These are phyloP conservation scores for Tetratostichococcus sp. DNA, from an alignment of 139 green algal genomes.

Conservation along the genomic window DNA sequence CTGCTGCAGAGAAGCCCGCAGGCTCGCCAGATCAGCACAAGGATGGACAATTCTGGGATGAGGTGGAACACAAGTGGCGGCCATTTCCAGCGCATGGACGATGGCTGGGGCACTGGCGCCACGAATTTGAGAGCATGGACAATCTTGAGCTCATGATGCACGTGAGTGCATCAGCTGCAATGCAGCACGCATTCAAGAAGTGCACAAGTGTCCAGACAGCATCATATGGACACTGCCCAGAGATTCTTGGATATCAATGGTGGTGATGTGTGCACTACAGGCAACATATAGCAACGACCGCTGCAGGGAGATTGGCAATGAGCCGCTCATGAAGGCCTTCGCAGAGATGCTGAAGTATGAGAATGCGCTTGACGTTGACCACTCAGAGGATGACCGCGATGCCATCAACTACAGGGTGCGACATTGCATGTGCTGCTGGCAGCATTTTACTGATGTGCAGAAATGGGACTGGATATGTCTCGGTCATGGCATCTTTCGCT, in stretches of 20 bases:
- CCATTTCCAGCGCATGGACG: neutral
- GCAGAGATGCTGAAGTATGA: slow-evolving; percentile 19
- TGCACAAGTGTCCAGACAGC: no score
- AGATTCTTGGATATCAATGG: no score
- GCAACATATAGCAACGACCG: slow-evolving; percentile 4
- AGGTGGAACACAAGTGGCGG: neutral
- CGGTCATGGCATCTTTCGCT: no score
- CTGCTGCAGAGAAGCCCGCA: neutral
- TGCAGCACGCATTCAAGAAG: no score
- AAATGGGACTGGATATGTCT: no score
- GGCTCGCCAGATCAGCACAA: neutral
- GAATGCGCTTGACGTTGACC: slow-evolving; percentile 4
- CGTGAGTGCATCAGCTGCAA: neutral
- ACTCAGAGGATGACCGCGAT: neutral
- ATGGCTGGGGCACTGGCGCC: neutral
- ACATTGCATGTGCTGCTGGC: no score
- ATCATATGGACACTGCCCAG: no score
- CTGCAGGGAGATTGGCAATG: slow-evolving; percentile 10
- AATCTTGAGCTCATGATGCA: neutral
- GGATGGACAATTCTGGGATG: neutral
- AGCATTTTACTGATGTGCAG: no score
- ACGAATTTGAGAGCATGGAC: neutral
- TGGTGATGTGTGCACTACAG: no score
- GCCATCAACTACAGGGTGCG: neutral
- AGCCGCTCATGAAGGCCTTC: slow-evolving; percentile 13